A percentile compares a stretch with the other conserved stretches of the same genome.
Conservation (phyloP, 1,284 basidiomycete species). For the Naganishia albida region DNA sequence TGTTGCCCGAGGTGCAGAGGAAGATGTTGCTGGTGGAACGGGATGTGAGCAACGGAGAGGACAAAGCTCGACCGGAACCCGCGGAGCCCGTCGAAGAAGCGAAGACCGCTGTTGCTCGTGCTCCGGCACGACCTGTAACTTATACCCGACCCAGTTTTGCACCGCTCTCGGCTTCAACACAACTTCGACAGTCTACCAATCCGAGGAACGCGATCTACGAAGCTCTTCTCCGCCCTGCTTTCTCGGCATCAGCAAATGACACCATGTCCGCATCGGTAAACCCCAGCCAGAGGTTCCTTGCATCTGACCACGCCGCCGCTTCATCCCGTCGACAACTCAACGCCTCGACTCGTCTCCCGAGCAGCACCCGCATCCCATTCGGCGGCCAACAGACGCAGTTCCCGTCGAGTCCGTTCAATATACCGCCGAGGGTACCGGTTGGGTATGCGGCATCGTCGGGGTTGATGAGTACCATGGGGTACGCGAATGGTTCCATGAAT, state of each 20-base stretch:
- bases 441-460: slow-evolving; percentile 8
- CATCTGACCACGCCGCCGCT: slow-evolving; percentile 7
- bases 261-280: not conserved
- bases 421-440: slow-evolving; percentile 20
- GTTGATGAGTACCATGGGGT: not conserved
- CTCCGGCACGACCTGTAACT: not conserved
- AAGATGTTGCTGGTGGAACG: slow-evolving; percentile 41
- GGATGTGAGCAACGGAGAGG: slow-evolving; percentile 32
- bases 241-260: not conserved
- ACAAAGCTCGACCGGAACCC: not conserved
- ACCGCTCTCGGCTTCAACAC: slow-evolving; percentile 25
- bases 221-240: slow-evolving; percentile 27
- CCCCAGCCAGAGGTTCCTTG: not conserved
- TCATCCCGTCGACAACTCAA: slow-evolving; percentile 19
- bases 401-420: slow-evolving; percentile 26
- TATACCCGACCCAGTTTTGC: slow-evolving; percentile 24
- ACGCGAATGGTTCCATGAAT: not conserved
- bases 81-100: too few species aligned
- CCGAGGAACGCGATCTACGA: slow-evolving; percentile 29
- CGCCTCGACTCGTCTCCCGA: slow-evolving; percentile 3
- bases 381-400: slow-evolving; percentile 28
- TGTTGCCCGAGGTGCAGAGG: slow-evolving; percentile 64
- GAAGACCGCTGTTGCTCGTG: not conserved
- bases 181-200: slow-evolving; percentile 18
- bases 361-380: slow-evolving; percentile 8